Conservation (phyloP, 441 rosid genomes). For the Cnidoscolus chayamansa region DNA sequence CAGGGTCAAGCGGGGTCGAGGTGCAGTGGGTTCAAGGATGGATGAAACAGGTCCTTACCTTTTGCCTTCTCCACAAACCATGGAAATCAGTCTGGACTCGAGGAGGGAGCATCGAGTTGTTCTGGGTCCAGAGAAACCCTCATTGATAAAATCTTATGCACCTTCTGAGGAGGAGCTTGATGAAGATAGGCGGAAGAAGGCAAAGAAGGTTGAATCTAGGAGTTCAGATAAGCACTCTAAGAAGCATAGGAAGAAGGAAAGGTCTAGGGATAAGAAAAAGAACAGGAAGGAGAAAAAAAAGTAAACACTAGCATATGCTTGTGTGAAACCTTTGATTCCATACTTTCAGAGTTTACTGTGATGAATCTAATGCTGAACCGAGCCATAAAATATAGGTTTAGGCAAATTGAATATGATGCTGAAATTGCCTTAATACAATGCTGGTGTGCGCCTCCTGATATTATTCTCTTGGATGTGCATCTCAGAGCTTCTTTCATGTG, state of each 20-base stretch:
- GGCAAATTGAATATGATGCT: too few relatives aligned
- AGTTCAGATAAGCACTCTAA: conserved; percentile 37
- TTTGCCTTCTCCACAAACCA: conserved; percentile 29
- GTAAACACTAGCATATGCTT: conserved; percentile 19
- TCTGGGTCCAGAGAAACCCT: conserved; percentile 51
- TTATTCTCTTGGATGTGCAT: too few relatives aligned
- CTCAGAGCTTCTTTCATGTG: too few relatives aligned
- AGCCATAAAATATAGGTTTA: too few relatives aligned
- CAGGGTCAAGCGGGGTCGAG: conserved; percentile 89
- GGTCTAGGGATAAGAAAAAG: conserved; percentile 43
- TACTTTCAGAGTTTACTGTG: too few relatives aligned
- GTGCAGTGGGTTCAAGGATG: conserved; percentile 90
- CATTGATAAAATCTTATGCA: conserved; percentile 20
- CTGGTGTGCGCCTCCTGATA: too few relatives aligned
- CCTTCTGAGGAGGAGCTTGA: conserved; percentile 39
- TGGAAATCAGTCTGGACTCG: conserved; percentile 26
- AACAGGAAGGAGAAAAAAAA: conserved; percentile 39
- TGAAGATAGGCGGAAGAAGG: conserved; percentile 35
- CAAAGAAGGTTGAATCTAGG: conserved; percentile 26
- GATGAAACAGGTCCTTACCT: conserved; percentile 74
- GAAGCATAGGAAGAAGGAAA: conserved; percentile 52
- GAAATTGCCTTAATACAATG: too few relatives aligned
- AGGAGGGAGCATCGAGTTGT: conserved; percentile 29
- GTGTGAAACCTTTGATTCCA: too few relatives aligned
- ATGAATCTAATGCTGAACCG: too few relatives aligned